Conservation (phyloP, 768 basidiomycete species). For the Wakefieldia striispora region DNA sequence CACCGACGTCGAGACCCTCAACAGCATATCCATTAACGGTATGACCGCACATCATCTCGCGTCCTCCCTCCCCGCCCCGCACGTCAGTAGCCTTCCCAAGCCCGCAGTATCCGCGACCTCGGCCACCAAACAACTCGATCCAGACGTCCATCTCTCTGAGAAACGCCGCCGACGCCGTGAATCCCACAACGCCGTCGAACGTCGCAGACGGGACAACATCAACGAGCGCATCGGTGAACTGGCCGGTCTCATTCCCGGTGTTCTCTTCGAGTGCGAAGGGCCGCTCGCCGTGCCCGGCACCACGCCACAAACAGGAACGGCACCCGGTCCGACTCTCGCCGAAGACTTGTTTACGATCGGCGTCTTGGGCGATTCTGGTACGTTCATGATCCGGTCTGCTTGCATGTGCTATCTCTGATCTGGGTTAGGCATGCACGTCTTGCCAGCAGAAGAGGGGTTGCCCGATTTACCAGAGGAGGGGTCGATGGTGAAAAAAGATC, state of each 20-base stretch:
- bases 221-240: constrained; percentile 94
- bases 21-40: constrained; percentile 14
- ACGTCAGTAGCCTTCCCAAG: constrained; percentile 15
- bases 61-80: constrained; percentile 14
- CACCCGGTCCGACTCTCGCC: constrained; percentile 6
- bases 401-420: not conserved
- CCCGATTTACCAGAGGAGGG: constrained; percentile 31
- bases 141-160: constrained; percentile 58
- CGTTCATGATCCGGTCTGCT: not conserved
- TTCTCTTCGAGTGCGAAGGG: constrained; percentile 63
- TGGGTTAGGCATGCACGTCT: constrained; percentile 22
- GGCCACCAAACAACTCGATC: constrained; percentile 11
- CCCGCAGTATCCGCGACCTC: not conserved
- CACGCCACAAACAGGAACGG: constrained; percentile 10
- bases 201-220: constrained; percentile 85
- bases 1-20: constrained; percentile 25
- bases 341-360: constrained; percentile 24
- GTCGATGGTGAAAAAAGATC: constrained; percentile 27
- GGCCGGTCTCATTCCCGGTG: constrained; percentile 84
- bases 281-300: constrained; percentile 19
- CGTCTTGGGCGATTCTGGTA: constrained; percentile 21
- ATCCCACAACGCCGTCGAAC: constrained; percentile 90
- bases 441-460: constrained; percentile 24
- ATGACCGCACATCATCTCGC: constrained; percentile 22
- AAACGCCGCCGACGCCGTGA: constrained; percentile 80